A percentile compares a stretch with the other conserved stretches of the same genome.
phyloP scores from a whole-genome alignment of 495 filamentous ascomycete species.

The Recurvomyces mirabilis region DNA sequence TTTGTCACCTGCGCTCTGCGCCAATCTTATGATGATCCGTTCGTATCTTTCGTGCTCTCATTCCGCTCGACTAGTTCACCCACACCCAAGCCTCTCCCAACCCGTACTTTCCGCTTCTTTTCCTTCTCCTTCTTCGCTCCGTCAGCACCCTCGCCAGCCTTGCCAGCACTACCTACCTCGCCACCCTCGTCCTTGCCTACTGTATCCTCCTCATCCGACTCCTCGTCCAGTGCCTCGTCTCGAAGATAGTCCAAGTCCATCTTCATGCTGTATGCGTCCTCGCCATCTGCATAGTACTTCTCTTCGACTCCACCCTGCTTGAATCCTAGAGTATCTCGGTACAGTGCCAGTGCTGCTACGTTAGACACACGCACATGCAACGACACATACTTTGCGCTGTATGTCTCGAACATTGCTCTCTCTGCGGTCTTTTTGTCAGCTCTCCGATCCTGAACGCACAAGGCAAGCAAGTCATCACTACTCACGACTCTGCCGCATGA shows the following conservation, averaged over 20 bases:
- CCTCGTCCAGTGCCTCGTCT: conserved; percentile 34
- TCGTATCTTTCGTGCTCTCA: too few relatives aligned
- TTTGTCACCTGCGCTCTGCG: too few relatives aligned
- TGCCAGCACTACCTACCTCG: conserved; percentile 28
- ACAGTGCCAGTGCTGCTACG: conserved; percentile 76
- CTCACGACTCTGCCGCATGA: conserved; percentile 93
- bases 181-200: conserved; percentile 30
- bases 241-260: conserved; percentile 61
- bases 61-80: conserved; percentile 64
- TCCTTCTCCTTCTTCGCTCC: conserved; percentile 33
- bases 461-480: conserved; percentile 24
- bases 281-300: conserved; percentile 97
- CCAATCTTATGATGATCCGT: too few relatives aligned
- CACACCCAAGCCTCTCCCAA: conserved; percentile 69
- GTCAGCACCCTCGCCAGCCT: conserved; percentile 29
- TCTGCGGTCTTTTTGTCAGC: conserved; percentile 40
- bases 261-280: conserved; percentile 91
- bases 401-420: conserved; percentile 91
- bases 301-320: conserved; percentile 77
- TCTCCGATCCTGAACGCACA: conserved; percentile 1
- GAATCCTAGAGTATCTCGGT: conserved; percentile 88
- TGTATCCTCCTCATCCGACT: conserved; percentile 41
- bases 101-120: conserved; percentile 55
- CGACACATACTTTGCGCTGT: conserved; percentile 80
- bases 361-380: conserved; percentile 93